Base-by-base conservation (phyloP, 129 eudicot genomes). In the Lonicera japonica region DNA sequence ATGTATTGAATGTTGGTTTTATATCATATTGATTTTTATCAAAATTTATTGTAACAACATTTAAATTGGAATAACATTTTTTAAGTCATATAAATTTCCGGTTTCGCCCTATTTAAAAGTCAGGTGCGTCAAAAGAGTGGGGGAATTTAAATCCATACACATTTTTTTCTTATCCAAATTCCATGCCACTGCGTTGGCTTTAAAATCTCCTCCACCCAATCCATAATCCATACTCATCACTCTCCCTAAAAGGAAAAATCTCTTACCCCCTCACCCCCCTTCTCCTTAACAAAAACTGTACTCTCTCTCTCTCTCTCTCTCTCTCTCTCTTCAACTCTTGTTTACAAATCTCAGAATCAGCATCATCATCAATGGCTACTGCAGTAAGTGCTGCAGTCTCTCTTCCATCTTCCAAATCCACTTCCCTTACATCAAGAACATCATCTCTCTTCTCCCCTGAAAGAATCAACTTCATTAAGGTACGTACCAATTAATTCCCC, bases 311-410 rank as follows among this genome's bases (percentile, higher is more conserved):
- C 34, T 7, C 48, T 0, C 20, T 22, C n/a, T 6, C 53, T 50
- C 61, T 54, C 55, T 38, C 50, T 67, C 25, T 41, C 71, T 58
- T 52, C 52, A 50, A 11, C 24, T 17, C 13, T 59, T 11, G 67
- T 66, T 58, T 59, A 71, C 25, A 67, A 6, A 1, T 29, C 36
- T 29, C 36, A 29, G 4, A 29, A 29, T 29, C 36, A 29, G 2
- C 36, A 29, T n/a, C n/a, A n/a, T n/a, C n/a, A 29, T 29, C 67
- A 72, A 91, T 91, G 97, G 95, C 95, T 73, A 64, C 90, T 74
- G 85, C 97, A 57, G 95, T 91, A 29, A 82, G 84, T 71, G 88
- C 94, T 29, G 79, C 90, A 24, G 90, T 84, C 61, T 77, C 87
- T 69, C 85, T 82, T 29, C 84, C 95, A 14, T 72, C 95, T n/a